Conservation (phyloP, 2,329 filamentous ascomycete species). For the Thielaviopsis populi region DNA sequence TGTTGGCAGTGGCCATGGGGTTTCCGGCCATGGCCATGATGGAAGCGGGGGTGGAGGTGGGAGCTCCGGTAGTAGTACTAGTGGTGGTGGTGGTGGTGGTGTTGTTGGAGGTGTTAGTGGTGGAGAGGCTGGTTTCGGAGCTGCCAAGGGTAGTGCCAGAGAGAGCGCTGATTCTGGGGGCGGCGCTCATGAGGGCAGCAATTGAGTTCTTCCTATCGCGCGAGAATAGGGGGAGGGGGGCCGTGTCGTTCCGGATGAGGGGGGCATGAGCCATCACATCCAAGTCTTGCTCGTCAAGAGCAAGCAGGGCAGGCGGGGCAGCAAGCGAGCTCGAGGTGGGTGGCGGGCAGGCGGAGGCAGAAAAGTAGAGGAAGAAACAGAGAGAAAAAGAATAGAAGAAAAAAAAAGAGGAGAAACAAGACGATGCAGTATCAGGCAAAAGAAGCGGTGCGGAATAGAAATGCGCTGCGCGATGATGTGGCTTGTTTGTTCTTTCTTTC, state of each 20-base stretch:
- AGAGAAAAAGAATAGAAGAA: neutral
- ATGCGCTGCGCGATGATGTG: slow-evolving; percentile 15
- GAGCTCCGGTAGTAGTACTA: neutral
- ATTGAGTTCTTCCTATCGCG: slow-evolving; percentile 32
- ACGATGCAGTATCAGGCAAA: neutral
- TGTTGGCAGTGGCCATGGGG: slow-evolving; percentile 70
- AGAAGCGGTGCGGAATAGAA: neutral
- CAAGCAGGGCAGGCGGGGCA: slow-evolving; percentile 3
- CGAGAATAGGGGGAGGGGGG: slow-evolving; percentile 40
- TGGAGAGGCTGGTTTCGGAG: slow-evolving; percentile 37
- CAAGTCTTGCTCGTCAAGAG: slow-evolving; percentile 16
- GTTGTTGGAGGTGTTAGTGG: slow-evolving; percentile 26
- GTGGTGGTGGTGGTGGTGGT: neutral
- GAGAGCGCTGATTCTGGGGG: slow-evolving; percentile 44
- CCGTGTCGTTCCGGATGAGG: slow-evolving; percentile 43
- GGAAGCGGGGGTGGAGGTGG: slow-evolving; percentile 15
- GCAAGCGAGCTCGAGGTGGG: neutral
- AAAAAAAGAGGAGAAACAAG: slow-evolving; percentile 4
- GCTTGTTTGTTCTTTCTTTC: slow-evolving; percentile 10
- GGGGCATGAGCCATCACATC: slow-evolving; percentile 42
- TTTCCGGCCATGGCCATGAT: slow-evolving; percentile 36
- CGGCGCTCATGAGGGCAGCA: slow-evolving; percentile 35
- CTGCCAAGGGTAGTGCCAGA: slow-evolving; percentile 44
- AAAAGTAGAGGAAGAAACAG: neutral
- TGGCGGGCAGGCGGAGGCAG: neutral